These are phyloP conservation scores for Rhodotorula paludigena DNA, from an alignment of 768 basidiomycete genomes.

Conservation along the genomic window DNA sequence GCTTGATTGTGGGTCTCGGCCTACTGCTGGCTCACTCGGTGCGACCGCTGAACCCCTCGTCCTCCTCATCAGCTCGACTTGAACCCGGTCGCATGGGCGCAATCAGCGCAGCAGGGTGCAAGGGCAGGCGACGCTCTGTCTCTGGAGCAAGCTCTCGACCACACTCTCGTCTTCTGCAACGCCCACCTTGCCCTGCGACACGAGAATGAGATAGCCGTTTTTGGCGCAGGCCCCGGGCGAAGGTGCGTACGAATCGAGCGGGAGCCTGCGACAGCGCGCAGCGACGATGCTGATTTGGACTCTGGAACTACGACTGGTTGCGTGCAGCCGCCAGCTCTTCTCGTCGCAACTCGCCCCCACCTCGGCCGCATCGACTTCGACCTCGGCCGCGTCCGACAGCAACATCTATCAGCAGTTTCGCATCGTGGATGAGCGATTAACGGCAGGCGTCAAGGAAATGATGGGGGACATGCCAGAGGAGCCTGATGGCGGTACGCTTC, in stretches of 20 bases:
- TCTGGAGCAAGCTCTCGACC: slow-evolving; percentile 69
- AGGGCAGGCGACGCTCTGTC: slow-evolving; percentile 53
- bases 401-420: slow-evolving; percentile 83
- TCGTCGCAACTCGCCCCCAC: slow-evolving; percentile 26
- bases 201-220: slow-evolving; percentile 88
- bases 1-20: slow-evolving; percentile 21
- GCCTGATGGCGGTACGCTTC: slow-evolving; percentile 40
- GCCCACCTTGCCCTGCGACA: slow-evolving; percentile 83
- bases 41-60: background rate
- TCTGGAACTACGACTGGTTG: no score
- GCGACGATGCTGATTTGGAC: no score
- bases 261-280: no score
- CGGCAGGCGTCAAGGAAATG: slow-evolving; percentile 60
- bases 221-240: slow-evolving; percentile 76
- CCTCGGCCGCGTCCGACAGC: slow-evolving; percentile 52
- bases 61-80: slow-evolving; percentile 38
- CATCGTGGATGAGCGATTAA: slow-evolving; percentile 64
- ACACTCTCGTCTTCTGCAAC: slow-evolving; percentile 84
- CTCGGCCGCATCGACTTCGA: background rate
- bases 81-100: slow-evolving; percentile 41
- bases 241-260: no score
- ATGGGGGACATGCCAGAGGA: slow-evolving; percentile 47
- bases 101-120: background rate
- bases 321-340: slow-evolving; percentile 28
- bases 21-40: background rate